Percentiles rank a stretch among this genome's conserved stretches.
phyloP scores from a whole-genome alignment of 2,329 filamentous ascomycete genomes.

The Curvularia eragrostidis region DNA sequence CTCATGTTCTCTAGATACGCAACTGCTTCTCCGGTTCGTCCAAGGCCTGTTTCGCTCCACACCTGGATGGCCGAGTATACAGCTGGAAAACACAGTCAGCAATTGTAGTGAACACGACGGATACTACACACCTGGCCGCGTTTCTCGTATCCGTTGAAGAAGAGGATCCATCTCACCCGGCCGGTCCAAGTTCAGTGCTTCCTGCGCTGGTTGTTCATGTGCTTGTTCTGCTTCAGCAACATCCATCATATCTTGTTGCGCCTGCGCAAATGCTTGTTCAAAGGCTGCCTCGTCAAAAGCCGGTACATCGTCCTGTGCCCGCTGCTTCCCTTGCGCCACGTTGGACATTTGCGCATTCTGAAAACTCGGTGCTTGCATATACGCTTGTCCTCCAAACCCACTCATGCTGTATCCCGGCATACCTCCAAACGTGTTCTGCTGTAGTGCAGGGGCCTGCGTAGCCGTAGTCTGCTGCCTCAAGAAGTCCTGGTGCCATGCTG shows the following conservation, averaged over 20 bases:
- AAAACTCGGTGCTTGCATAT: constrained; percentile 32
- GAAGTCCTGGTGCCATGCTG: constrained; percentile 69
- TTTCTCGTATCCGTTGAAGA: constrained; percentile 42
- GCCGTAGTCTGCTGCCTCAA: constrained; percentile 50
- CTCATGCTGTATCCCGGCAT: constrained; percentile 40
- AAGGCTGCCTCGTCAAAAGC: constrained; percentile 64
- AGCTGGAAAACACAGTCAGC: constrained; percentile 29
- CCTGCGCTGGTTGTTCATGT: constrained; percentile 22
- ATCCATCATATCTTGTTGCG: constrained; percentile 50
- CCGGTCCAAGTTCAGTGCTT: constrained; percentile 28
- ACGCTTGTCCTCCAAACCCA: constrained; percentile 34
- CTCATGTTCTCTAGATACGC: constrained; percentile 37
- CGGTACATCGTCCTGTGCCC: constrained; percentile 46
- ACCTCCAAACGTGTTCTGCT: constrained; percentile 36
- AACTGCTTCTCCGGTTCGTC: constrained; percentile 33
- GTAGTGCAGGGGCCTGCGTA: constrained; percentile 37
- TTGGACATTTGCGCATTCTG: constrained; percentile 32
- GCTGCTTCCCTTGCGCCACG: constrained; percentile 45
- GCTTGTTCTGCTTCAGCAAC: constrained; percentile 27
- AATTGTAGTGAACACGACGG: constrained; percentile 13
- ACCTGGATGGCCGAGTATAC: constrained; percentile 45
- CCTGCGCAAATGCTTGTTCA: constrained; percentile 61
- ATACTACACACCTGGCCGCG: constrained; percentile 44
- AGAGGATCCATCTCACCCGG: constrained; percentile 41
- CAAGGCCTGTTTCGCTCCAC: constrained; percentile 43